phyloP scores from a whole-genome alignment of 2,329 filamentous ascomycete species.

The Penicillium sp. region DNA sequence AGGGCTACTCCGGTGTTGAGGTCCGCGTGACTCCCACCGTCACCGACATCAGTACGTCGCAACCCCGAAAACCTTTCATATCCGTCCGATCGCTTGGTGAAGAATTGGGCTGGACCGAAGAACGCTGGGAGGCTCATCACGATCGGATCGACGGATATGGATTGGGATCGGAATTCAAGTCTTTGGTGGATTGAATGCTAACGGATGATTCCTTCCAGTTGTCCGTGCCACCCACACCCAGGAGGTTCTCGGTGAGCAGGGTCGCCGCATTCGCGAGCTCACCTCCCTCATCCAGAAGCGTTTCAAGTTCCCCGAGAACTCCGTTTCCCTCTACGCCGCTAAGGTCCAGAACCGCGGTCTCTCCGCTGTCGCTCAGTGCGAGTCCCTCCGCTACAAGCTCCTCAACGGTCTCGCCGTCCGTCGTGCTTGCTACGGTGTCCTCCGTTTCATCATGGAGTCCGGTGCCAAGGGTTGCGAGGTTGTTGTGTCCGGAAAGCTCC shows the following conservation, averaged over 20 bases:
- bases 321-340: conserved; percentile 98
- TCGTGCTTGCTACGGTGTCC: conserved; percentile 99
- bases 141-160: conserved; percentile 7
- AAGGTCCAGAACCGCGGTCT: conserved; percentile 99
- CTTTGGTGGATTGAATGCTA: conserved; percentile 29
- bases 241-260: conserved; percentile 99
- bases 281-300: conserved; percentile 99
- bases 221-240: conserved; percentile 99
- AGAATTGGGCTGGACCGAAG: conserved; percentile 15
- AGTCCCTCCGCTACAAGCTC: conserved; percentile 99
- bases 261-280: conserved; percentile 99
- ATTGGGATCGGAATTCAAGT: conserved; percentile 13
- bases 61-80: conserved; percentile 19
- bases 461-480: conserved; percentile 99
- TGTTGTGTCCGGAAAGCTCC: conserved; percentile 98
- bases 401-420: conserved; percentile 99
- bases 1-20: conserved; percentile 99
- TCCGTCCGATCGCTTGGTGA: conserved; percentile 18
- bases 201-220: conserved; percentile 54
- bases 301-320: conserved; percentile 99
- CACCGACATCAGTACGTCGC: conserved; percentile 84
- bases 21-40: conserved; percentile 99
- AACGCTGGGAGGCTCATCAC: conserved; percentile 2
- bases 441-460: conserved; percentile 99
- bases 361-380: conserved; percentile 99